These are phyloP conservation scores for Fusarium subglutinans DNA, from an alignment of 2,329 filamentous ascomycete genomes.

Conservation along the genomic window DNA sequence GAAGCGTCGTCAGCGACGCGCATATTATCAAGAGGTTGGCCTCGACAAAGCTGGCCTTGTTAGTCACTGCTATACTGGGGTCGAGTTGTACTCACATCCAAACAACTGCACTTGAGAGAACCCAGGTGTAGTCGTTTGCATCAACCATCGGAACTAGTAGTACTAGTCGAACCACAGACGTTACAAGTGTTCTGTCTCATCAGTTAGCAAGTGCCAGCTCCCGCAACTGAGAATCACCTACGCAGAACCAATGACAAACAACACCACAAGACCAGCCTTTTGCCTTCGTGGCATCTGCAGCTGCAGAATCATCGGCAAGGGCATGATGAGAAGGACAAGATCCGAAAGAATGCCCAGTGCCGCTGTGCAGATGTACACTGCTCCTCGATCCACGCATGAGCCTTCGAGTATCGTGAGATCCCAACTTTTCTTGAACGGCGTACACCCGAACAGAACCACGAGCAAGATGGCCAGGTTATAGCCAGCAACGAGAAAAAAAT, in stretches of 20 bases:
- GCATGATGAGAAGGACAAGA: conserved; percentile 56
- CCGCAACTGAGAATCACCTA: background rate
- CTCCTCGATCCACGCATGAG: conserved; percentile 52
- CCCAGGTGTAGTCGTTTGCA: conserved; percentile 46
- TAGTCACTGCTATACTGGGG: background rate
- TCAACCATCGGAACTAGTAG: conserved; percentile 43
- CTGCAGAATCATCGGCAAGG: conserved; percentile 55
- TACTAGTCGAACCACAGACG: conserved; percentile 47
- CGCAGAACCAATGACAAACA: conserved; percentile 57
- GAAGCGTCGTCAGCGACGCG: conserved; percentile 49
- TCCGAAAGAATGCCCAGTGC: conserved; percentile 60
- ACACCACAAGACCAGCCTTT: conserved; percentile 54
- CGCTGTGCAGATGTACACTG: conserved; percentile 46
- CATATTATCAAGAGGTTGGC: conserved; percentile 50
- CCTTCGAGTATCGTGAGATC: conserved; percentile 43
- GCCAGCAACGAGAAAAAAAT: conserved; percentile 44
- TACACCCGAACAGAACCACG: conserved; percentile 51
- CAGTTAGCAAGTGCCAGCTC: background rate
- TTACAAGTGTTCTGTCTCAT: conserved; percentile 47
- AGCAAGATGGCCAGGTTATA: conserved; percentile 49
- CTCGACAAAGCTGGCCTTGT: conserved; percentile 46
- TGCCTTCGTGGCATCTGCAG: conserved; percentile 57
- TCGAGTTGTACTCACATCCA: conserved; percentile 41
- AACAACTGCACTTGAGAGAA: conserved; percentile 41
- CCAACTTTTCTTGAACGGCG: conserved; percentile 46